Percentiles rank a stretch among this genome's conserved stretches.
Evolutionary conservation across 2,329 filamentous ascomycete species (phyloP).

Genomic region (Ploettnerulaceae sp.): DNA sequence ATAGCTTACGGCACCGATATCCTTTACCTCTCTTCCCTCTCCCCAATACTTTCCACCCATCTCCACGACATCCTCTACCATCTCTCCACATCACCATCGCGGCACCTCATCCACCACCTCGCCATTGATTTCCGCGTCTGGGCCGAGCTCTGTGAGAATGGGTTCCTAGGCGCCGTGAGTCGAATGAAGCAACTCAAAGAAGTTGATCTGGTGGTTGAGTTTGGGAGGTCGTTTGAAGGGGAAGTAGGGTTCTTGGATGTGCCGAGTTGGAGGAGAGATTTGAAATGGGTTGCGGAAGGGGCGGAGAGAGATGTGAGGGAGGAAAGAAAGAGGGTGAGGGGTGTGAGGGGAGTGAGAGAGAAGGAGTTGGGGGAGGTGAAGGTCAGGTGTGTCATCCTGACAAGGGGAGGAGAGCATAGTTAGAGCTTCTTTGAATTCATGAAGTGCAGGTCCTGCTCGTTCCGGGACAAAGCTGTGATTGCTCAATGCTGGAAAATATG

Average conservation of each 20-base stretch:
- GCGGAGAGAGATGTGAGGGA: constrained; percentile 19
- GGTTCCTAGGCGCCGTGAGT: constrained; percentile 22
- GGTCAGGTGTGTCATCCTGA: constrained; percentile 27
- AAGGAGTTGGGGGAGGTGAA: constrained; percentile 10
- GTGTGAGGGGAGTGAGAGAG: constrained; percentile 1
- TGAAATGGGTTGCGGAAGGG: constrained; percentile 23
- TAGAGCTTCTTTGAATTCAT: constrained; percentile 6
- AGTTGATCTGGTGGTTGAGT: constrained; percentile 28
- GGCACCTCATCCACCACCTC: constrained; percentile 20
- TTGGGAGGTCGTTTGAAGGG: constrained; percentile 21
- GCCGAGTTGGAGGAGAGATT: constrained; percentile 26
- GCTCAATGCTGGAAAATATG: not conserved
- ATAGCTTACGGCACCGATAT: constrained; percentile 19
- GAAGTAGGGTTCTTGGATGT: constrained; percentile 18
- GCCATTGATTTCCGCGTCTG: constrained; percentile 27
- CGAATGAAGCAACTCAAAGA: constrained; percentile 21
- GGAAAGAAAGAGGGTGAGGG: constrained; percentile 14
- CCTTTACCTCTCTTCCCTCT: constrained; percentile 23
- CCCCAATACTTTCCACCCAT: constrained; percentile 19
- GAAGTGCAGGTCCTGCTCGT: not conserved
- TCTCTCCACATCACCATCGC: constrained; percentile 20
- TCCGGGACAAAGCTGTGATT: too few relatives aligned
- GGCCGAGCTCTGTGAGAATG: constrained; percentile 24
- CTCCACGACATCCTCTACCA: constrained; percentile 23
- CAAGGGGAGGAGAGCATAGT: constrained; percentile 25